phyloP scores from a whole-genome alignment of 768 basidiomycete species.

The Boletus pseudopeckii region DNA sequence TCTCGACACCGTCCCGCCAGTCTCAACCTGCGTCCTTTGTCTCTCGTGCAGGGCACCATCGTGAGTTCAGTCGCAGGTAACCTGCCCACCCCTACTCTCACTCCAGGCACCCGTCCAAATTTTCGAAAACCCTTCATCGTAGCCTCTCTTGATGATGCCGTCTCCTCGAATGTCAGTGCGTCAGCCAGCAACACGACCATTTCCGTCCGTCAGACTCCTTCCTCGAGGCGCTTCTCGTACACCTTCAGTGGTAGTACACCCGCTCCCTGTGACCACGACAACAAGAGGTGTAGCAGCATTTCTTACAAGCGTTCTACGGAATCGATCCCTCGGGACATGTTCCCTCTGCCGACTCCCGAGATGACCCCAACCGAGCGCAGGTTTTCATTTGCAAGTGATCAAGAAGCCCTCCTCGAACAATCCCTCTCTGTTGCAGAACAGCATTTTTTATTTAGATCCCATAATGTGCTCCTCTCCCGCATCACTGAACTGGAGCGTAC shows the following conservation, averaged over 20 bases:
- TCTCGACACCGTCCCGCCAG: conserved; percentile 63
- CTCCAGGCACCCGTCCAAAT: conserved; percentile 43
- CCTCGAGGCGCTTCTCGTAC: conserved; percentile 28
- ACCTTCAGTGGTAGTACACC: conserved; percentile 22
- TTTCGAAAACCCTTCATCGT: conserved; percentile 36
- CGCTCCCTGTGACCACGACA: conserved; percentile 29
- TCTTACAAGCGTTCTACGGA: conserved; percentile 59
- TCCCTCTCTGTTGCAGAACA: conserved; percentile 73
- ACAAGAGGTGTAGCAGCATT: conserved; percentile 64
- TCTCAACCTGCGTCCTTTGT: conserved; percentile 66
- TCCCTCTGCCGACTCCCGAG: conserved; percentile 68
- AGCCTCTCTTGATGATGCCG: conserved; percentile 19
- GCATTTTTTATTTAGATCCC: conserved; percentile 82
- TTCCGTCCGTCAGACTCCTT: conserved; percentile 10
- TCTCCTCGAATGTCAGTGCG: conserved; percentile 18
- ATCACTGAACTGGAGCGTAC: conserved; percentile 80
- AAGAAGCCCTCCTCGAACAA: conserved; percentile 27
- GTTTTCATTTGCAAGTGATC: conserved; percentile 33
- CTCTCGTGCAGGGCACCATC: conserved; percentile 57
- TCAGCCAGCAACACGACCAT: neutral
- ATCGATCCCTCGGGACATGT: conserved; percentile 32
- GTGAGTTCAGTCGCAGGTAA: conserved; percentile 32
- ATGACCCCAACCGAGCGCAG: conserved; percentile 61
- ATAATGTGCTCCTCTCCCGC: conserved; percentile 76
- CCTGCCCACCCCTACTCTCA: conserved; percentile 53